Percentiles rank a stretch among this genome's conserved stretches.
Conservation (phyloP, 2,329 filamentous ascomycete genomes). For the Sclerotinia glacialis region DNA sequence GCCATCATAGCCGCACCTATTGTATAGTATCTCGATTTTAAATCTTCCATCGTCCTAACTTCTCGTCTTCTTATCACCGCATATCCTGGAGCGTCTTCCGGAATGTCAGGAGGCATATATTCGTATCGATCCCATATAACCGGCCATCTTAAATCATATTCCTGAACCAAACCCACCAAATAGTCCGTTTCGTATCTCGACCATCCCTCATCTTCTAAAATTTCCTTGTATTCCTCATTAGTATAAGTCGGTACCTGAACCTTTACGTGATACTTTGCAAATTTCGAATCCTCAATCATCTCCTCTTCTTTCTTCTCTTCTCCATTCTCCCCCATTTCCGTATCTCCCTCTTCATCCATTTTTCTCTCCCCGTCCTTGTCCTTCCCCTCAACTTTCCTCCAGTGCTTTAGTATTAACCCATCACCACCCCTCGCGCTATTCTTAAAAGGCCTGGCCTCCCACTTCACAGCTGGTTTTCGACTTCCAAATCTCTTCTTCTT, state of each 20-base stretch:
- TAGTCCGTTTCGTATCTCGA: conserved; percentile 93
- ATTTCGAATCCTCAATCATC: conserved; percentile 57
- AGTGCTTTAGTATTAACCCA: conserved; percentile 71
- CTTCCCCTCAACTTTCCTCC: conserved; percentile 60
- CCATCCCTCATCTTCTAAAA: conserved; percentile 76
- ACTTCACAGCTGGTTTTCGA: conserved; percentile 56
- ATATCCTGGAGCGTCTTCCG: background rate
- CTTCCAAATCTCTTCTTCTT: conserved; percentile 57
- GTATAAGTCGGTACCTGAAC: conserved; percentile 77
- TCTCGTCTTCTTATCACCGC: conserved; percentile 45
- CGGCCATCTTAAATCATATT: conserved; percentile 87
- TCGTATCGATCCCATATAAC: conserved; percentile 93
- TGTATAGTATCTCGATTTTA: conserved; percentile 89
- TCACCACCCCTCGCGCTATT: conserved; percentile 72
- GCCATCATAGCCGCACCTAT: conserved; percentile 81
- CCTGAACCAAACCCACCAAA: conserved; percentile 68
- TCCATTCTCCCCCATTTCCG: conserved; percentile 43
- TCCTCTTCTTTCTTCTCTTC: conserved; percentile 31
- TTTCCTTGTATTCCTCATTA: conserved; percentile 78
- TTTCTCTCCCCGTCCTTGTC: conserved; percentile 47
- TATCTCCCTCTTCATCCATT: conserved; percentile 42
- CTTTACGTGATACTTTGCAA: conserved; percentile 84
- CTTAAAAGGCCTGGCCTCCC: conserved; percentile 68
- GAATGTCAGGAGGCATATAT: conserved; percentile 49
- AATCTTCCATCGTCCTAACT: conserved; percentile 74